Evolutionary conservation across 75 land plant species (phyloP).

Genomic region (Gnetum montanum): DNA sequence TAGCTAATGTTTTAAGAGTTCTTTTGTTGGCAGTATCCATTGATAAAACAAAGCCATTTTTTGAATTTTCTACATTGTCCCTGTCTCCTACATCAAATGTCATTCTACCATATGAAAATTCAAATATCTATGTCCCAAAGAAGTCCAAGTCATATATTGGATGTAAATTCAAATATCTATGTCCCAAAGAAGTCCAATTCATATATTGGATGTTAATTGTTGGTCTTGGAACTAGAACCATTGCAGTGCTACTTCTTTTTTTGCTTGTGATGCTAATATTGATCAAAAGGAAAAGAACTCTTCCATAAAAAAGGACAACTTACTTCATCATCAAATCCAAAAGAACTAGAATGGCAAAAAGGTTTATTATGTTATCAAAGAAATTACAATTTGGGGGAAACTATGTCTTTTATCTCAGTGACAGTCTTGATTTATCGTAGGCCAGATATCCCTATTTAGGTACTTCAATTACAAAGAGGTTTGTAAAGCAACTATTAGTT

Average conservation of each 20-base stretch:
- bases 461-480: constrained; percentile 48
- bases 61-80: not conserved
- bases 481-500: constrained; percentile 54
- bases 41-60: constrained; percentile 1
- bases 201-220: not conserved
- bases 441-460: constrained; percentile 17
- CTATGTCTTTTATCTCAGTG: no score
- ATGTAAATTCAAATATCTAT: no score
- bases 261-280: not conserved
- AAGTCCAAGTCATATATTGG: not conserved
- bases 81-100: not conserved
- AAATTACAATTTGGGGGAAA: no score
- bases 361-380: no score
- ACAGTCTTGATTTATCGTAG: constrained; percentile 14
- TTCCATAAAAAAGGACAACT: no score
- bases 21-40: not conserved
- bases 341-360: no score
- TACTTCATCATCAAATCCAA: no score
- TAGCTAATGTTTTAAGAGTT: no score
- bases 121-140: not conserved
- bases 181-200: no score
- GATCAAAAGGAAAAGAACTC: constrained; percentile 1
- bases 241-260: not conserved
- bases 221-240: constrained; percentile 1
- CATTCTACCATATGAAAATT: not conserved